Base-by-base conservation (phyloP, 1,139 yeast genomes). In the Arxiozyma slooffiae region DNA sequence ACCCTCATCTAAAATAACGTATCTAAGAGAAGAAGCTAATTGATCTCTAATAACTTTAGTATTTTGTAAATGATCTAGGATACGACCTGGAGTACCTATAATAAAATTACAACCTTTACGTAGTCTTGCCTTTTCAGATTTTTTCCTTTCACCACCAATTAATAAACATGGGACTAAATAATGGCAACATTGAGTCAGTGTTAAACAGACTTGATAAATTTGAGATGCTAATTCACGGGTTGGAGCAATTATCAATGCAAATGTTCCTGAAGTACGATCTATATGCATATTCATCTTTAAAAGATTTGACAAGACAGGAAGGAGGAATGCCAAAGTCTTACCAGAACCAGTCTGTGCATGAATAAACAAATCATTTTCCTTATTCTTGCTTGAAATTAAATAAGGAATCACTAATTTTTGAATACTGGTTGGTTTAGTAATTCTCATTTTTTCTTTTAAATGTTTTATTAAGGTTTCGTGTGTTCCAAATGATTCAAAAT, bases 331-430 rank as follows among this genome's bases (percentile, higher is more conserved):
- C 53, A 90, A 70, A 0, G 97, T 89, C 66, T 90, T 90, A 67
- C 97, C 97, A 0, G 96, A 87, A 49, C 97, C 97, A 0, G 97
- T 90, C 67, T 89, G 97, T 0, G 97, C 96, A 62, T 87, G 94
- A 48, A 89, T 85, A 58, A 90, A 85, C 52, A 88, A 71, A 67
- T 90, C 97, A 36, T 75, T 68, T 46, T 80, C 77, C 17, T 53
- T 53, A 5, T 49, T 50, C 18, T 54, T 46, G 14, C 21, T 30
- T 9, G 56, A 50, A 2, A 82, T 60, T 52, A 92, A 68, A 47
- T 76, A 75, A 2, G 97, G 96, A n/a, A 90, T 72, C 0, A 86
- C 94, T 7, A 82, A 71, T 57, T 87, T 77, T 68, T 92, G 98
- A 56, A 92, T 88, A 58, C 80, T 80, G 0, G 98, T 92, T 1